Percentiles rank a stretch among this genome's conserved stretches.
Evolutionary conservation across 169 alveolate genomes (phyloP).

Genomic region (Cytauxzoon felis): DNA sequence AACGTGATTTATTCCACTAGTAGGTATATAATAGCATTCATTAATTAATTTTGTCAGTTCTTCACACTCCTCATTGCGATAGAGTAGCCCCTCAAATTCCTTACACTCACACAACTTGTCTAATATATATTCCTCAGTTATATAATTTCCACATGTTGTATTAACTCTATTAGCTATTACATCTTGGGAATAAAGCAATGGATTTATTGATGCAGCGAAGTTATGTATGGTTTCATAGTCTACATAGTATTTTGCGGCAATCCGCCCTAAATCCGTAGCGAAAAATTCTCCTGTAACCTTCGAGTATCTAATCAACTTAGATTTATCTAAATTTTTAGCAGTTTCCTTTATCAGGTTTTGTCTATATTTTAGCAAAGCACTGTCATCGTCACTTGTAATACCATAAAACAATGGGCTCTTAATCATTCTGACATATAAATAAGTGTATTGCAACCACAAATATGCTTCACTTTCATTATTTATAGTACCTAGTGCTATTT

Average conservation of each 20-base stretch:
- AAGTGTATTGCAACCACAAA: constrained; percentile 92
- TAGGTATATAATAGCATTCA: constrained; percentile 33
- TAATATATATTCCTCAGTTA: constrained; percentile 42
- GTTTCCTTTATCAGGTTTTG: constrained; percentile 63
- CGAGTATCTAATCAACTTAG: constrained; percentile 62
- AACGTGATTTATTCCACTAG: constrained; percentile 53
- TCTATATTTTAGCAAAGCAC: constrained; percentile 38
- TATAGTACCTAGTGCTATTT: constrained; percentile 90
- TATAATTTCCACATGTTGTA: not conserved
- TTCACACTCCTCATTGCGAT: constrained; percentile 55
- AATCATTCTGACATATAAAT: constrained; percentile 84
- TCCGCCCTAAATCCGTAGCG: constrained; percentile 82
- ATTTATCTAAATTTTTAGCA: constrained; percentile 62
- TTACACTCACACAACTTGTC: constrained; percentile 50
- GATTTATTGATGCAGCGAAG: constrained; percentile 47
- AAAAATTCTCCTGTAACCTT: constrained; percentile 65
- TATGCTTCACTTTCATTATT: constrained; percentile 87
- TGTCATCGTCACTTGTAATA: constrained; percentile 59
- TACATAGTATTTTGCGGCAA: constrained; percentile 82
- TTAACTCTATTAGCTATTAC: constrained; percentile 4
- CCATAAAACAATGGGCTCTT: constrained; percentile 88
- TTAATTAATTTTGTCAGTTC: constrained; percentile 33
- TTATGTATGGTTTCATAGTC: constrained; percentile 78
- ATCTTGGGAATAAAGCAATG: constrained; percentile 15
- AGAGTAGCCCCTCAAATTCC: constrained; percentile 48